Conservation (phyloP, 306 rosid genomes). For the Gynostemma pentaphyllum region DNA sequence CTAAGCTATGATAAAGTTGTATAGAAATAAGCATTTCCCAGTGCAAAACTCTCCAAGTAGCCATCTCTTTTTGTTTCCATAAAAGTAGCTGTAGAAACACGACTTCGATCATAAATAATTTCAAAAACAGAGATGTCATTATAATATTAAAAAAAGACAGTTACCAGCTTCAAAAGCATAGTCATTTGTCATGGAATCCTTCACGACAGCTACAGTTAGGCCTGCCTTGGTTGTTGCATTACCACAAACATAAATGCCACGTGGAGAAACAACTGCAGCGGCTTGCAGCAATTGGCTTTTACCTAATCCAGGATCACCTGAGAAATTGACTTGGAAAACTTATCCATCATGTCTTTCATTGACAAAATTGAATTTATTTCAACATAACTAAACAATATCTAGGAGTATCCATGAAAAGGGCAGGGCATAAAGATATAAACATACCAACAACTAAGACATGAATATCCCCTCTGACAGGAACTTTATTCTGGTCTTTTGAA, state of each 20-base stretch:
- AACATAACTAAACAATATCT: conserved; percentile 7
- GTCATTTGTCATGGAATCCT: conserved; percentile 79
- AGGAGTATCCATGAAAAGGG: conserved; percentile 16
- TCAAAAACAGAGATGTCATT: not conserved
- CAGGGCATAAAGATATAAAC: conserved; percentile 21
- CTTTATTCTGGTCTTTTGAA: conserved; percentile 82
- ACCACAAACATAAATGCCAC: conserved; percentile 93
- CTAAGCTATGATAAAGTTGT: not conserved
- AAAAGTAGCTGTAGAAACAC: not conserved
- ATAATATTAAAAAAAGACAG: not conserved
- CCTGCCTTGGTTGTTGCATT: conserved; percentile 93
- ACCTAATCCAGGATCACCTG: conserved; percentile 96
- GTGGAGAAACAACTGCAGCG: conserved; percentile 82
- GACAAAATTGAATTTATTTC: conserved; percentile 5
- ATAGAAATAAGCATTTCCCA: not conserved
- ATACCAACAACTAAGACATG: conserved; percentile 91
- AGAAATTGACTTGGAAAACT: conserved; percentile 19
- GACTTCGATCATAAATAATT: not conserved
- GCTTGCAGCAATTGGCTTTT: conserved; percentile 94
- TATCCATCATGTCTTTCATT: conserved; percentile 10
- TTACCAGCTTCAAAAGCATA: conserved; percentile 94
- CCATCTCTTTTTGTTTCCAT: not conserved
- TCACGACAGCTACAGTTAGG: conserved; percentile 88
- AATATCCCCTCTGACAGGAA: conserved; percentile 94
- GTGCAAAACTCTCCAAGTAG: not conserved